Evolutionary conservation across 2,329 filamentous ascomycete species (phyloP).

Genomic region (Epichloe elymi): DNA sequence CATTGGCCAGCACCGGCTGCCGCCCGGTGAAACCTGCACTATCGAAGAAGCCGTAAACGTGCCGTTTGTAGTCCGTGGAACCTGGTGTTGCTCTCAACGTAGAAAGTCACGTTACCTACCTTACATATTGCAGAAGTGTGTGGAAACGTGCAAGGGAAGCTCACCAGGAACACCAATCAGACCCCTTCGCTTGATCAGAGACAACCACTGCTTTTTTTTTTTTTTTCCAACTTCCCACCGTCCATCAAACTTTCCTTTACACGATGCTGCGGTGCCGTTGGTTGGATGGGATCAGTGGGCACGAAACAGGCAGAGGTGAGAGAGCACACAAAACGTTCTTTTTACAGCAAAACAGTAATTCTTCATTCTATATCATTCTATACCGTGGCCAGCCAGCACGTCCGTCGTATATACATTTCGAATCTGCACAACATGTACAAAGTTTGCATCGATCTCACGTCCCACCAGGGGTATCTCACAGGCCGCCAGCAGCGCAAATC

Average conservation of each 20-base stretch:
- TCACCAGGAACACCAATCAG: constrained; percentile 46
- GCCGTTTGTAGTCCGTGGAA: constrained; percentile 40
- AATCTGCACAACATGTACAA: background rate
- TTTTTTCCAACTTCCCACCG: too few species aligned
- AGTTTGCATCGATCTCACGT: background rate
- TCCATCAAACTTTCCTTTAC: too few species aligned
- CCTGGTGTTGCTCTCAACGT: constrained; percentile 32
- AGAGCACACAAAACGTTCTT: background rate
- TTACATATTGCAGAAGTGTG: constrained; percentile 47
- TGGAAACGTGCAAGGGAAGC: constrained; percentile 8
- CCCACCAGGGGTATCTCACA: background rate
- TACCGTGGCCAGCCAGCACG: too few species aligned
- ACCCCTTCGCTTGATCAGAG: constrained; percentile 37
- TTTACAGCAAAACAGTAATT: too few species aligned
- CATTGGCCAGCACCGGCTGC: constrained; percentile 44
- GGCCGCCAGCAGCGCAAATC: constrained; percentile 10
- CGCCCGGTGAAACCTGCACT: constrained; percentile 43
- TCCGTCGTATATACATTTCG: background rate
- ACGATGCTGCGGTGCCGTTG: background rate
- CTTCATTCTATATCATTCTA: too few species aligned
- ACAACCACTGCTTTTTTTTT: constrained; percentile 32
- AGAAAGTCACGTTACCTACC: constrained; percentile 32
- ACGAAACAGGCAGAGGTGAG: background rate
- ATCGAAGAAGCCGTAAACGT: constrained; percentile 49
- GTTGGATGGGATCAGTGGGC: background rate